phyloP scores from a whole-genome alignment of 257 asterid genomes.

The Capsicum pubescens region DNA sequence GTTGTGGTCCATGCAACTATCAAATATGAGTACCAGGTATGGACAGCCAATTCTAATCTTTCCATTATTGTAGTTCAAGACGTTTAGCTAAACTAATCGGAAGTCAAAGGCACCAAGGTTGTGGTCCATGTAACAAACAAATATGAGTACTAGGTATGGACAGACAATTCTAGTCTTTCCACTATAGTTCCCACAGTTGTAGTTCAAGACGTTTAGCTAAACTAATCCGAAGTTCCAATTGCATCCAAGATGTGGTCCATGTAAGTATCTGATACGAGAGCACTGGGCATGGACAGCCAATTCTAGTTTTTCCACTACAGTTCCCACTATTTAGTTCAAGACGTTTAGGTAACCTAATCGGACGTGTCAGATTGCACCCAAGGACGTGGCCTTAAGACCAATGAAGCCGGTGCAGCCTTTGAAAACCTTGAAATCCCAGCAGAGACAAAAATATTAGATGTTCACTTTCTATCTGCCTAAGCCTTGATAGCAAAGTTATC shows the following conservation, averaged over 20 bases:
- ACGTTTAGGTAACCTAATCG: too few relatives aligned
- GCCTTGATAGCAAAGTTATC: neutral
- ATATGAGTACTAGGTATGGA: neutral
- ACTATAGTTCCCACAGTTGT: constrained; percentile 4
- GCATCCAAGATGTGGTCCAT: too few relatives aligned
- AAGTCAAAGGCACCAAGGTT: too few relatives aligned
- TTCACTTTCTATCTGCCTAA: neutral
- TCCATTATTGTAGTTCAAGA: too few relatives aligned
- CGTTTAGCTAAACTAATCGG: too few relatives aligned
- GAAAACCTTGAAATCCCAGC: neutral
- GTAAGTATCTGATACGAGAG: neutral
- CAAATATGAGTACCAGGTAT: too few relatives aligned
- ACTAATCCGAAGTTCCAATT: neutral
- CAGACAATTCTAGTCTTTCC: neutral
- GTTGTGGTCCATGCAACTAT: too few relatives aligned
- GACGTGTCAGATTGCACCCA: neutral
- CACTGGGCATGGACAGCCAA: neutral
- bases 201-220: neutral
- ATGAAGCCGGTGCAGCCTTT: neutral
- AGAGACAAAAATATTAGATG: neutral
- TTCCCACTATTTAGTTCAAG: too few relatives aligned
- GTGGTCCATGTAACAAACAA: too few relatives aligned
- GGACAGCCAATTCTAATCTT: too few relatives aligned
- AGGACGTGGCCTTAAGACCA: neutral
- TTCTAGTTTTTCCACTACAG: too few relatives aligned